A percentile compares a stretch with the other conserved stretches of the same genome.
phyloP scores from a whole-genome alignment of 2,329 filamentous ascomycete genomes.

The Neospermospora avenae region DNA sequence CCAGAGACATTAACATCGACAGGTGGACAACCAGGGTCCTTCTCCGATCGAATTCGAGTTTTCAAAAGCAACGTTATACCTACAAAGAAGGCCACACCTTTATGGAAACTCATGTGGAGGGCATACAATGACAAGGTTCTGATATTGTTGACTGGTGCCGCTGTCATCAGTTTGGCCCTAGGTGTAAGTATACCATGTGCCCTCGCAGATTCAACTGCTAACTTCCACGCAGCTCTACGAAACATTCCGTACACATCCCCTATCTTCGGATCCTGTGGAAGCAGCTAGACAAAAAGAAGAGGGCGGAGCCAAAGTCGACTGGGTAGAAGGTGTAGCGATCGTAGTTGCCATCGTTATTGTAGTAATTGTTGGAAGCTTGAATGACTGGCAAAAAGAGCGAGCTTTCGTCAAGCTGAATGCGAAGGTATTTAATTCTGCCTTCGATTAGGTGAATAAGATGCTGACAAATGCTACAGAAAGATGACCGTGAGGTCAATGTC shows the following conservation, averaged over 20 bases:
- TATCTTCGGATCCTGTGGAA: slow-evolving; percentile 1
- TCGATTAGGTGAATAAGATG: background rate
- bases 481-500: slow-evolving; percentile 70
- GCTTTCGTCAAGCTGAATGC: slow-evolving; percentile 78
- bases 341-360: slow-evolving; percentile 74
- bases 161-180: slow-evolving; percentile 67
- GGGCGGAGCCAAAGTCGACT: slow-evolving; percentile 54
- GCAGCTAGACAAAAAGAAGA: slow-evolving; percentile 46
- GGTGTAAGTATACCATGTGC: slow-evolving; percentile 45
- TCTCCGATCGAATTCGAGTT: slow-evolving; percentile 63
- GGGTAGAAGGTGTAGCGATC: slow-evolving; percentile 80
- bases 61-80: slow-evolving; percentile 66
- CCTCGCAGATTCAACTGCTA: background rate
- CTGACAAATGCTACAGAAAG: slow-evolving; percentile 45
- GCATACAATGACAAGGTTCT: slow-evolving; percentile 80
- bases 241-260: slow-evolving; percentile 43
- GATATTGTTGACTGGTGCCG: slow-evolving; percentile 67
- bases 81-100: slow-evolving; percentile 64
- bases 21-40: slow-evolving; percentile 34
- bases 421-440: slow-evolving; percentile 41
- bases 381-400: slow-evolving; percentile 79
- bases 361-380: slow-evolving; percentile 69
- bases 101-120: slow-evolving; percentile 70
- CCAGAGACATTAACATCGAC: slow-evolving; percentile 27
- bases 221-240: slow-evolving; percentile 48